Conservation (phyloP, 495 filamentous ascomycete genomes). For the Trichoderma gamsii region DNA sequence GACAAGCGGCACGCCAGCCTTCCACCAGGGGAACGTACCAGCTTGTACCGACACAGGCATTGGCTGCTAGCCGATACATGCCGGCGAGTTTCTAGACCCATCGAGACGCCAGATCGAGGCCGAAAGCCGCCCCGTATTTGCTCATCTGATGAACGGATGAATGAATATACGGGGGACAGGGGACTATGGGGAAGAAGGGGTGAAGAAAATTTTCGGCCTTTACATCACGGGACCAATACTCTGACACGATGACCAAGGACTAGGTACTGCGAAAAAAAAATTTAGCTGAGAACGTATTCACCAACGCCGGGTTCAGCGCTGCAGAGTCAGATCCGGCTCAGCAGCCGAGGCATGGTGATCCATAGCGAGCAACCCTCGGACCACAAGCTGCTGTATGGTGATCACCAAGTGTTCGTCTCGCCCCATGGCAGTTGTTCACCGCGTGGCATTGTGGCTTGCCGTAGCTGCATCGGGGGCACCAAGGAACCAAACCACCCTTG, state of each 20-base stretch:
- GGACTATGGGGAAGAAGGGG: conserved; percentile 6
- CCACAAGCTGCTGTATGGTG: not conserved
- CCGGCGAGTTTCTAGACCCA: not conserved
- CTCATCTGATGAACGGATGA: conserved; percentile 6
- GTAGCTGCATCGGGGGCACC: not conserved
- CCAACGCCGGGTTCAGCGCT: not conserved
- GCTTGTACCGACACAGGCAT: not conserved
- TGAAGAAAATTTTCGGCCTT: conserved; percentile 1
- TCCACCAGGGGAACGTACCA: not conserved
- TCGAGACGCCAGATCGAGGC: conserved; percentile 3
- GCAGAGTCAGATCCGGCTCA: conserved; percentile 3
- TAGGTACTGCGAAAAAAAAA: not conserved
- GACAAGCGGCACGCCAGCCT: not conserved
- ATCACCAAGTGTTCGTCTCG: not conserved
- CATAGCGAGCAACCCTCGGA: not conserved
- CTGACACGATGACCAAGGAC: not conserved
- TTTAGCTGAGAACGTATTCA: not conserved
- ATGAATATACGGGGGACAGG: conserved; percentile 4
- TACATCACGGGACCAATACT: conserved; percentile 4
- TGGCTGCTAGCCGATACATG: conserved; percentile 4
- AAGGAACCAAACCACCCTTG: not conserved
- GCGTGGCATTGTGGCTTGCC: conserved; percentile 12
- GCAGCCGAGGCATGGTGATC: not conserved
- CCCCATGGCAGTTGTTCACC: not conserved
- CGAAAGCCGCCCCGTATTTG: conserved; percentile 10